Evolutionary conservation across 768 basidiomycete genomes (phyloP).

Genomic region (Epithele typhae): DNA sequence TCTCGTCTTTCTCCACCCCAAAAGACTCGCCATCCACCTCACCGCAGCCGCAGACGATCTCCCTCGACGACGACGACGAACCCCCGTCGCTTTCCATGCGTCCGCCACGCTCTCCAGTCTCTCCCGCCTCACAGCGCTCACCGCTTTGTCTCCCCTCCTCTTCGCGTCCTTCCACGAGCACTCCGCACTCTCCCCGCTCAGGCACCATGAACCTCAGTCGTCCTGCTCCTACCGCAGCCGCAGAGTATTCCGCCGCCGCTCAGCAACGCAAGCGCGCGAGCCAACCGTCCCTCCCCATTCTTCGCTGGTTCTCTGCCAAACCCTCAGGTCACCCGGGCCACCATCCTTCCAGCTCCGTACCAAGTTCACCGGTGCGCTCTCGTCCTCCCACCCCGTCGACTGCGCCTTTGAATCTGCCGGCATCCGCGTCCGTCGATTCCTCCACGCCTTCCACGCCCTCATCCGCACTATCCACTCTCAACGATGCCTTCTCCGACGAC

Average conservation of each 20-base stretch:
- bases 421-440: conserved; percentile 3
- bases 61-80: background rate
- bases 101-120: conserved; percentile 1
- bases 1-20: background rate
- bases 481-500: conserved; percentile 27
- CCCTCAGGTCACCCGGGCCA: conserved; percentile 10
- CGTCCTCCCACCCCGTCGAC: conserved; percentile 15
- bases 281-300: conserved; percentile 25
- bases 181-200: background rate
- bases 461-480: conserved; percentile 32
- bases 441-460: conserved; percentile 23
- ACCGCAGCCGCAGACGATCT: background rate
- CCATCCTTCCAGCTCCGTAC: conserved; percentile 1
- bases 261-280: conserved; percentile 8
- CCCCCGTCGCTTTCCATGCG: conserved; percentile 6
- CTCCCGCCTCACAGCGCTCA: background rate
- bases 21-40: background rate
- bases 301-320: conserved; percentile 43
- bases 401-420: no score
- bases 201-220: conserved; percentile 6
- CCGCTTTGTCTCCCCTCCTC: background rate
- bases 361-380: conserved; percentile 12
- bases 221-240: background rate
- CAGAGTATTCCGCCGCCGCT: conserved; percentile 8
- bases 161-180: background rate